Conservation (phyloP, 345 rosid species). For the Eucalyptus pumila region DNA sequence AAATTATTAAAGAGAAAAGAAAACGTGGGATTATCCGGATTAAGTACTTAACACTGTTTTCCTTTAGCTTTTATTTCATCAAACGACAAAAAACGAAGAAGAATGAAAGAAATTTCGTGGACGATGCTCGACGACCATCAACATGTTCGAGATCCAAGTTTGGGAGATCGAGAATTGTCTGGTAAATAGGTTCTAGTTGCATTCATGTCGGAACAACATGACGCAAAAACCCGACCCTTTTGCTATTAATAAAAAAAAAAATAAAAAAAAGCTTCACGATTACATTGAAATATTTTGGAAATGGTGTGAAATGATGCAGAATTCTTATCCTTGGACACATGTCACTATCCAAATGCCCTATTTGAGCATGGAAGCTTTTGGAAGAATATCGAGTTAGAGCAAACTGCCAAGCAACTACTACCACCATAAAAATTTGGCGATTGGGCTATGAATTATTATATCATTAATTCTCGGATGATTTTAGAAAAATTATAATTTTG, state of each 20-base stretch:
- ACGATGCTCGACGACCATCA: neutral
- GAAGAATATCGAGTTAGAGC: neutral
- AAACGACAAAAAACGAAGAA: neutral
- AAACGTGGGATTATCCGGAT: neutral
- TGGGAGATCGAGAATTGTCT: neutral
- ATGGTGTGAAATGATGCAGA: neutral
- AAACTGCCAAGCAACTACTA: neutral
- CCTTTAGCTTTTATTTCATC: neutral
- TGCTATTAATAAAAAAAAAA: fast-evolving
- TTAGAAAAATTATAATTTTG: neutral
- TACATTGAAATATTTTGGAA: neutral
- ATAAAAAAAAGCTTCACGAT: neutral
- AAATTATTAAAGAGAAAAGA: neutral
- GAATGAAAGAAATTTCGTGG: neutral
- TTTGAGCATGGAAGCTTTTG: neutral
- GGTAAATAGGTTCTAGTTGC: neutral
- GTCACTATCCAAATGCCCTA: neutral
- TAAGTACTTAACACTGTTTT: neutral
- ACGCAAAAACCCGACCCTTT: neutral
- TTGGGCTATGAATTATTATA: neutral
- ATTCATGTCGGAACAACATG: neutral
- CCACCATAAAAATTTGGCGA: neutral
- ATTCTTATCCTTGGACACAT: neutral
- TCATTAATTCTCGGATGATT: neutral
- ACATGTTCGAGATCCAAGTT: neutral